These are phyloP conservation scores for Arctium minus DNA, from an alignment of 129 eudicot genomes.

Conservation along the genomic window DNA sequence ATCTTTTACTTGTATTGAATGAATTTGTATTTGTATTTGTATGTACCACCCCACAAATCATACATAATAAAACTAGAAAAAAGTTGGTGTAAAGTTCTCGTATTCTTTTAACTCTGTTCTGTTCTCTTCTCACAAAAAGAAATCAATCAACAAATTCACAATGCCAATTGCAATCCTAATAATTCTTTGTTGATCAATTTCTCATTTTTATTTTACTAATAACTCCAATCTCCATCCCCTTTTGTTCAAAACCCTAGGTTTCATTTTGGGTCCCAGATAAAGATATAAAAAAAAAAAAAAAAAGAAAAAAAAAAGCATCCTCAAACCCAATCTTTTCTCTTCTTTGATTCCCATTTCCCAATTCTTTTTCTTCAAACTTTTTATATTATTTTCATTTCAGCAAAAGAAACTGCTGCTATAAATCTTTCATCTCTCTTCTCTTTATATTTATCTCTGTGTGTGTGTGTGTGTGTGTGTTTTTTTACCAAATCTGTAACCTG, in stretches of 20 bases:
- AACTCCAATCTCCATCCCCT: not conserved
- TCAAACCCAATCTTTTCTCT: not conserved
- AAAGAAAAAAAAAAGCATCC: not conserved
- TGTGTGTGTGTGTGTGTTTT: not conserved
- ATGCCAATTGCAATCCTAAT: slow-evolving; percentile 2
- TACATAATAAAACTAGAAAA: too few species aligned
- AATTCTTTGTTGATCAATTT: slow-evolving; percentile 16
- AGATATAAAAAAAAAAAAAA: not conserved
- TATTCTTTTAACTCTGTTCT: too few species aligned
- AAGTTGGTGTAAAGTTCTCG: too few species aligned
- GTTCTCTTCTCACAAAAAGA: too few species aligned
- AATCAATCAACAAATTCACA: not conserved
- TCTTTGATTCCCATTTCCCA: slow-evolving; percentile 12
- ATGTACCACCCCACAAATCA: too few species aligned
- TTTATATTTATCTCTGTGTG: not conserved
- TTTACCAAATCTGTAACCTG: slow-evolving; percentile 26
- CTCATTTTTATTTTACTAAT: not conserved
- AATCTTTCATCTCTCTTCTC: slow-evolving; percentile 17
- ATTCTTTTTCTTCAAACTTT: slow-evolving; percentile 5
- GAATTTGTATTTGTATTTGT: too few species aligned
- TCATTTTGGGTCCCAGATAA: slow-evolving; percentile 9
- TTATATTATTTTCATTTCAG: not conserved
- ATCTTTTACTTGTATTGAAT: too few species aligned
- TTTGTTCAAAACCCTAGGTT: slow-evolving; percentile 16
- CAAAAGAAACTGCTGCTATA: not conserved